These are phyloP conservation scores for Kwoniella newhampshirensis DNA, from an alignment of 768 basidiomycete species.

Conservation along the genomic window DNA sequence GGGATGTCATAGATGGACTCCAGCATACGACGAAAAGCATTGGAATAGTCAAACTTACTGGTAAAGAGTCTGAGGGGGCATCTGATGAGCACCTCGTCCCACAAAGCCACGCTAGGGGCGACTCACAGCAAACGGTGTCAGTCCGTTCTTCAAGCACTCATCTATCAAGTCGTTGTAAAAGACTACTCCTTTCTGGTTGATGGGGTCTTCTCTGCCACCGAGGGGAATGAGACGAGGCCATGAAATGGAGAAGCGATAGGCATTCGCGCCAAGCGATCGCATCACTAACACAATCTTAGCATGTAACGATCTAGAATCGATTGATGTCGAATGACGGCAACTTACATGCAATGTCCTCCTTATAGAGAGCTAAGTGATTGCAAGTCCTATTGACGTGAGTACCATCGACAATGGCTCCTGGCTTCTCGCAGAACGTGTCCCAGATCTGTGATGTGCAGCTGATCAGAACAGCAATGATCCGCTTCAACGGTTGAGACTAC, in stretches of 20 bases:
- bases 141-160: constrained; percentile 63
- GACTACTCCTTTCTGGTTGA: constrained; percentile 68
- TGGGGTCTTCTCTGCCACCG: constrained; percentile 66
- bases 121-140: constrained; percentile 56
- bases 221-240: constrained; percentile 75
- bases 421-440: constrained; percentile 68
- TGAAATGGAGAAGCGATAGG: constrained; percentile 73
- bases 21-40: background rate
- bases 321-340: background rate
- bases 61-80: constrained; percentile 18
- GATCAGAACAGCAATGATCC: background rate
- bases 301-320: background rate
- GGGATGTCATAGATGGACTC: constrained; percentile 38
- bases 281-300: constrained; percentile 54
- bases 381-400: constrained; percentile 68
- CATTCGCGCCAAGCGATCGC: constrained; percentile 65
- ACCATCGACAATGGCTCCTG: constrained; percentile 71
- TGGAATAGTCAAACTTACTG: constrained; percentile 21
- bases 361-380: constrained; percentile 68
- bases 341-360: constrained; percentile 42
- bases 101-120: constrained; percentile 2
- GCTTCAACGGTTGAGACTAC: constrained; percentile 5
- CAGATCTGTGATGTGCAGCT: constrained; percentile 56
- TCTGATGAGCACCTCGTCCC: background rate
- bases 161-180: constrained; percentile 73